Conservation (phyloP, 768 basidiomycete species). For the Pisolithus albus region DNA sequence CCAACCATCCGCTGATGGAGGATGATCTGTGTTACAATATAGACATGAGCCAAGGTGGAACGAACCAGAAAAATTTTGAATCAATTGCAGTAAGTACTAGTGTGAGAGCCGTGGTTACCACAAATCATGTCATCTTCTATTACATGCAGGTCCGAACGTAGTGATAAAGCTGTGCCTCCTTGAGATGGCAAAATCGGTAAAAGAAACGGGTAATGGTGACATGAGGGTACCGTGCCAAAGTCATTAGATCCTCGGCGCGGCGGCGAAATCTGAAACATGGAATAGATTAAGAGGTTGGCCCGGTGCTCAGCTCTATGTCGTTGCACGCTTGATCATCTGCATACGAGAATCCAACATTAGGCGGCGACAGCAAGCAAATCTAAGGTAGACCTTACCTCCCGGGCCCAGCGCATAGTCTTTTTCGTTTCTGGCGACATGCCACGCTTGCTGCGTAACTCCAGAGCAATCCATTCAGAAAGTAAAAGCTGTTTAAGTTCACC, state of each 20-base stretch:
- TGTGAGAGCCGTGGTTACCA: not conserved
- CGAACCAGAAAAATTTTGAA: not conserved
- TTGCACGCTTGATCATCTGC: conserved; percentile 77
- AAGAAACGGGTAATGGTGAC: conserved; percentile 8
- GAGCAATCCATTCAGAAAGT: conserved; percentile 72
- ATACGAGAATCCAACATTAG: not conserved
- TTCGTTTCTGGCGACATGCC: conserved; percentile 74
- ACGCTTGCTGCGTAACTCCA: conserved; percentile 64
- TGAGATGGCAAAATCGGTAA: conserved; percentile 50
- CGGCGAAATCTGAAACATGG: conserved; percentile 24
- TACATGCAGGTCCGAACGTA: conserved; percentile 48
- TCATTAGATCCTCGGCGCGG: conserved; percentile 47
- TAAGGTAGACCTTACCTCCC: conserved; percentile 55
- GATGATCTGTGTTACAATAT: too few relatives aligned
- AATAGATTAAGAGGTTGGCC: conserved; percentile 18
- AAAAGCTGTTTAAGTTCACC: conserved; percentile 78
- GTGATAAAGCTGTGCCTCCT: conserved; percentile 55
- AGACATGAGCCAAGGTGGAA: not conserved
- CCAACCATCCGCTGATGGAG: too few relatives aligned
- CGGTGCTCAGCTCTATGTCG: conserved; percentile 45
- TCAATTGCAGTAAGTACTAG: not conserved
- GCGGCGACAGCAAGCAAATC: not conserved
- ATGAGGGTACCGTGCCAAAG: conserved; percentile 12
- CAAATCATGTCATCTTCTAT: conserved; percentile 40
- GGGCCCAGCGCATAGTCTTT: conserved; percentile 89